A percentile compares a stretch with the other conserved stretches of the same genome.
These are phyloP conservation scores for Neohortaea acidophila DNA, from an alignment of 495 filamentous ascomycete genomes.

Conservation along the genomic window DNA sequence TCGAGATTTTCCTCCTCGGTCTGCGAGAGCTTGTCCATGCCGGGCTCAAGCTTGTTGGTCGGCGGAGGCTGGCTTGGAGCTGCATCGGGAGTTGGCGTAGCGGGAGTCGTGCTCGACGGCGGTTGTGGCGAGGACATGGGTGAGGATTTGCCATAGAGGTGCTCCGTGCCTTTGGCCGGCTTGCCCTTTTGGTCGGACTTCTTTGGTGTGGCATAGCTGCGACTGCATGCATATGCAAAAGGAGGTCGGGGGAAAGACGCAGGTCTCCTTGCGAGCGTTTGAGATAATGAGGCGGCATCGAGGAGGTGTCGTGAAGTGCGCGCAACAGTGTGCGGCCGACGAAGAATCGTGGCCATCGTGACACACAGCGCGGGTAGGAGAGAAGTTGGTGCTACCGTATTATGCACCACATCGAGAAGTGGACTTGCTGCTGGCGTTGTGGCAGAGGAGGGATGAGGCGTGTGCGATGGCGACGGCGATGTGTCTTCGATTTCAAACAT, in stretches of 20 bases:
- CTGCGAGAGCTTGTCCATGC: conserved; percentile 20
- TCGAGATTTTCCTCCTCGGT: conserved; percentile 31
- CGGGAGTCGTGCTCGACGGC: conserved; percentile 20
- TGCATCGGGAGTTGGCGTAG: no score
- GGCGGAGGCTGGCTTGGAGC: conserved; percentile 24
- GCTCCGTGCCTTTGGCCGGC: conserved; percentile 32
- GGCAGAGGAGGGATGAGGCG: no score
- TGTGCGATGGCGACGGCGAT: no score
- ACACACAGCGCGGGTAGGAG: no score
- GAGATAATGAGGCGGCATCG: conserved; percentile 13
- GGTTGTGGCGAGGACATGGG: conserved; percentile 29
- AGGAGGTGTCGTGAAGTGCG: conserved; percentile 14
- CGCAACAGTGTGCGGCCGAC: conserved; percentile 11
- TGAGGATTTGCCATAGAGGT: conserved; percentile 27
- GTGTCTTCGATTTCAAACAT: no score
- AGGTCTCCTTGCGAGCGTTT: conserved; percentile 16
- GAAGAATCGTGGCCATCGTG: conserved; percentile 15
- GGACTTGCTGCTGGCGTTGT: no score
- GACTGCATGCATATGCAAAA: conserved; percentile 31
- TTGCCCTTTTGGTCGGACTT: conserved; percentile 24
- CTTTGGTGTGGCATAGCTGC: conserved; percentile 42
- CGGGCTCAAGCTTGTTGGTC: conserved; percentile 7
- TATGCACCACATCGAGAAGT: no score
- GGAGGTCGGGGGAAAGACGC: conserved; percentile 26
- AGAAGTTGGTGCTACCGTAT: no score